phyloP scores from a whole-genome alignment of 2,329 filamentous ascomycete species.

The Periconia digitata region DNA sequence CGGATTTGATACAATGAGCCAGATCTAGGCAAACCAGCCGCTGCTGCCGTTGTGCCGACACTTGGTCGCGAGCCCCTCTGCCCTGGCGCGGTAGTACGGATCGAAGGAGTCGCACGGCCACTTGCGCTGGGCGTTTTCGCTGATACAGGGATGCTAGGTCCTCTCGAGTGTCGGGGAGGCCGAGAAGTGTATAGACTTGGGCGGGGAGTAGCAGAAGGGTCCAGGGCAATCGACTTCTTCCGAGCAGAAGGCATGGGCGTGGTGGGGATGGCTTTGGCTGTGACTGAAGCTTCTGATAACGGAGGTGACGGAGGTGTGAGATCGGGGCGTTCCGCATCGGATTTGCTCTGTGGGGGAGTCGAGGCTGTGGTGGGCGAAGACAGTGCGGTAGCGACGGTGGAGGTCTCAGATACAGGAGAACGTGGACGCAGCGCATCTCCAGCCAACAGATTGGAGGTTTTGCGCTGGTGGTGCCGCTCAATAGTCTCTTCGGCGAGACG shows the following conservation, averaged over 20 bases:
- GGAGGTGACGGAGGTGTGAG: conserved; percentile 91
- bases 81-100: conserved; percentile 34
- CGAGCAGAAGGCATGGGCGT: conserved; percentile 42
- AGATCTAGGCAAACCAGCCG: conserved; percentile 55
- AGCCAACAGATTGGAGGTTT: conserved; percentile 52
- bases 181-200: conserved; percentile 51
- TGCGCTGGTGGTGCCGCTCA: conserved; percentile 53
- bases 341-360: conserved; percentile 75
- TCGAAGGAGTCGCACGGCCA: conserved; percentile 50
- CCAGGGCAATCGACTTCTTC: conserved; percentile 53
- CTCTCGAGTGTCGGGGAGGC: conserved; percentile 54
- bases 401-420: conserved; percentile 73
- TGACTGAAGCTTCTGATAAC: conserved; percentile 79
- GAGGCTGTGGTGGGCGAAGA: conserved; percentile 89
- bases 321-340: conserved; percentile 63
- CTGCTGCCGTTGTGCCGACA: conserved; percentile 53
- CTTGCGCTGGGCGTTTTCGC: conserved; percentile 28
- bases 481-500: conserved; percentile 64
- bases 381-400: conserved; percentile 76
- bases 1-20: conserved; percentile 90
- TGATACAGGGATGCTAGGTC: conserved; percentile 58
- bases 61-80: conserved; percentile 46
- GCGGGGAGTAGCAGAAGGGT: conserved; percentile 56
- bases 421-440: conserved; percentile 56
- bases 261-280: conserved; percentile 45